Conservation (phyloP, 2,329 filamentous ascomycete species). For the Cytospora schulzeri region DNA sequence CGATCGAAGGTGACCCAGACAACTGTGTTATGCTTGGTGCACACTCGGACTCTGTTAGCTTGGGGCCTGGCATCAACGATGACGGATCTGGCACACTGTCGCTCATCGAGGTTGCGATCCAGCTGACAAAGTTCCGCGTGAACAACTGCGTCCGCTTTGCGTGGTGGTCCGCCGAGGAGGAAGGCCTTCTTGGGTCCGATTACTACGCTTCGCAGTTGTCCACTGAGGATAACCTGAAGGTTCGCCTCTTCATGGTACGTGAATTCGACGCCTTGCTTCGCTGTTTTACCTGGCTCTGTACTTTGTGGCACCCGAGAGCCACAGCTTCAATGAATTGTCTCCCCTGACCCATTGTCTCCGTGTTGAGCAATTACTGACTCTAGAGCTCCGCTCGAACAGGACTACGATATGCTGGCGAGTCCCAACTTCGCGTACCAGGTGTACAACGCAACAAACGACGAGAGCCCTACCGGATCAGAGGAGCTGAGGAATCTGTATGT, state of each 20-base stretch:
- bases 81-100: conserved; percentile 70
- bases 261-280: neutral
- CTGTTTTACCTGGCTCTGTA: neutral
- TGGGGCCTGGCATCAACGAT: conserved; percentile 75
- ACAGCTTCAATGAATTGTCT: neutral
- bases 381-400: conserved; percentile 32
- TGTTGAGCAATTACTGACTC: neutral
- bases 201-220: conserved; percentile 61
- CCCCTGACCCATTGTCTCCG: neutral
- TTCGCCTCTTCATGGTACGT: conserved; percentile 61
- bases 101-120: conserved; percentile 63
- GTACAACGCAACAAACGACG: conserved; percentile 71
- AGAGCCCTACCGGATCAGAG: conserved; percentile 70
- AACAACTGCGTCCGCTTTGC: conserved; percentile 69
- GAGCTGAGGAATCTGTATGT: conserved; percentile 69
- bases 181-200: conserved; percentile 65
- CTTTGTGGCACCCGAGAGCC: neutral
- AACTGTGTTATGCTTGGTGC: conserved; percentile 69
- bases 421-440: conserved; percentile 69
- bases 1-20: conserved; percentile 57
- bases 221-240: conserved; percentile 60
- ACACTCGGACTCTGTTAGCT: conserved; percentile 64
- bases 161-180: conserved; percentile 70
- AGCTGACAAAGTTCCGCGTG: conserved; percentile 58
- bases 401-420: conserved; percentile 71